phyloP scores from a whole-genome alignment of 2,329 filamentous ascomycete species.

The Colletotrichum sp. region DNA sequence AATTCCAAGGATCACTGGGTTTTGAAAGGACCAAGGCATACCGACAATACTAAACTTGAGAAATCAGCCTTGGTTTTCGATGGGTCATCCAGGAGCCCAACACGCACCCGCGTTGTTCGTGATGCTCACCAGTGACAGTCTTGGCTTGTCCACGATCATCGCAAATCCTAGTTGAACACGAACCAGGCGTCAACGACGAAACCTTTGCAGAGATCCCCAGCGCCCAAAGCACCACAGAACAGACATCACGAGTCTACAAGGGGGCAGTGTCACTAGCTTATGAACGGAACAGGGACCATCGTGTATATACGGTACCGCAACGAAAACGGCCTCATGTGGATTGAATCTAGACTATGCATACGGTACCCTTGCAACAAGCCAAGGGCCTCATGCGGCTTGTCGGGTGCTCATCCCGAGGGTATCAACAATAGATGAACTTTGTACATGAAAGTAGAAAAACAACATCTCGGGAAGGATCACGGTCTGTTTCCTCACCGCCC shows the following conservation, averaged over 20 bases:
- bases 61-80: neutral
- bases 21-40: neutral
- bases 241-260: neutral
- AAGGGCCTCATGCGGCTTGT: slow-evolving; percentile 4
- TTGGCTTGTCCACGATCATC: neutral
- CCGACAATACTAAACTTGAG: neutral
- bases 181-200: neutral
- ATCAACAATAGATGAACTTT: neutral
- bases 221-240: neutral
- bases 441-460: neutral
- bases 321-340: neutral
- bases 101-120: neutral
- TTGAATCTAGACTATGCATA: neutral
- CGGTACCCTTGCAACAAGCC: neutral
- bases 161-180: neutral
- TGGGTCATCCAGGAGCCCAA: neutral
- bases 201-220: neutral
- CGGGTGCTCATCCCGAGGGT: neutral
- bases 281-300: neutral
- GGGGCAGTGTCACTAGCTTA: neutral
- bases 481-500: neutral
- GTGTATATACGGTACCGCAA: neutral
- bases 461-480: neutral
- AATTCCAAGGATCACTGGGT: too few relatives aligned
- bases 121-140: neutral